Percentiles rank a stretch among this genome's conserved stretches.
Conservation (phyloP, 257 asterid species). For the Rauvolfia tetraphylla region DNA sequence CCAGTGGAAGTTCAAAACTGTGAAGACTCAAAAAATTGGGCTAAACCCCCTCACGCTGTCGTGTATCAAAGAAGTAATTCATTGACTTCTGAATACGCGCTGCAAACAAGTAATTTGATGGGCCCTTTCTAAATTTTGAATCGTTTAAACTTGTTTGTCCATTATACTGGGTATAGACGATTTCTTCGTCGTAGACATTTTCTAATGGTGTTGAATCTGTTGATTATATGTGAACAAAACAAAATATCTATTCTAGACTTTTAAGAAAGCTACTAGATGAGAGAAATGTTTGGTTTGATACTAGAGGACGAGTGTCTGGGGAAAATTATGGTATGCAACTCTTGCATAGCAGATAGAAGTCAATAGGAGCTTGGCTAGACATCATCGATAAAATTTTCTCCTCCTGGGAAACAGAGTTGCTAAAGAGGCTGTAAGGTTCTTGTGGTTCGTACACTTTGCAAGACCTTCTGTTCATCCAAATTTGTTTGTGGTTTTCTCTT, state of each 20-base stretch:
- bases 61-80: neutral
- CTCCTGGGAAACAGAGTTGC: neutral
- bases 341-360: neutral
- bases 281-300: neutral
- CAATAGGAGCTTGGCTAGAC: neutral
- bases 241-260: neutral
- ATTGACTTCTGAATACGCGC: neutral
- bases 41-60: neutral
- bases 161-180: neutral
- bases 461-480: neutral
- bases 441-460: neutral
- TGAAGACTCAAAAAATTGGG: neutral
- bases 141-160: neutral
- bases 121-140: neutral
- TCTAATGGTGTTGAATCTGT: neutral
- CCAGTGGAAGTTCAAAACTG: neutral
- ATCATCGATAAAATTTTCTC: neutral
- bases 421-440: neutral
- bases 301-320: constrained; percentile 3
- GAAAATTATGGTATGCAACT: neutral
- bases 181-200: neutral
- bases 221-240: neutral
- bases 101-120: neutral
- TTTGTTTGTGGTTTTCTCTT: constrained; percentile 3
- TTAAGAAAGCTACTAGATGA: neutral